Evolutionary conservation across 1,284 basidiomycete species (phyloP).

Genomic region (Ceratobasidium sp.): DNA sequence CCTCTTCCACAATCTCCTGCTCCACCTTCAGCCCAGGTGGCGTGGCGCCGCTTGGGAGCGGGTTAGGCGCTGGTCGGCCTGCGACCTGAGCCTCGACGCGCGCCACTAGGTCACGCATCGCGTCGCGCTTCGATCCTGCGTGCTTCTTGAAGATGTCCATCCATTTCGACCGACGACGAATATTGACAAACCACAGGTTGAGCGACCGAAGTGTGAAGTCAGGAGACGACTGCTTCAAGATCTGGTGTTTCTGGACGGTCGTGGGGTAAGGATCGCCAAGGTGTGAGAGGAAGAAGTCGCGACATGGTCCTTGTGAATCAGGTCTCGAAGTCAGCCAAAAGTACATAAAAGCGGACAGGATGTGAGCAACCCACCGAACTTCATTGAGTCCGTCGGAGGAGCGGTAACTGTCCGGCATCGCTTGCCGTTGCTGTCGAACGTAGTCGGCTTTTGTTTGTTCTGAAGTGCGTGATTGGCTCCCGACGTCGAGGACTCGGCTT

Average conservation of each 20-base stretch:
- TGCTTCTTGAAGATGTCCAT: constrained; percentile 49
- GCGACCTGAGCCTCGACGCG: constrained; percentile 42
- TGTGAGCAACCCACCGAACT: constrained; percentile 33
- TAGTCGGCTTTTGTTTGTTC: constrained; percentile 2
- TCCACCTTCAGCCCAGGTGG: constrained; percentile 35
- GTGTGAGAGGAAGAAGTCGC: constrained; percentile 49
- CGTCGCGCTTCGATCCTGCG: constrained; percentile 47
- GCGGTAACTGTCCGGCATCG: constrained; percentile 35
- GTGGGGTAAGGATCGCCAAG: constrained; percentile 49
- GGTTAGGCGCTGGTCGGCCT: constrained; percentile 42
- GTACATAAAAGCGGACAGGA: constrained; percentile 3
- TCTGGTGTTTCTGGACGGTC: constrained; percentile 46
- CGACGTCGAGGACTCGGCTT: constrained; percentile 15
- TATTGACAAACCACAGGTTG: constrained; percentile 50
- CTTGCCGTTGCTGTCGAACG: constrained; percentile 22
- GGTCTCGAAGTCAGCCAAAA: constrained; percentile 24
- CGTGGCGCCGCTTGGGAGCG: constrained; percentile 15
- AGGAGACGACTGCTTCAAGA: constrained; percentile 36
- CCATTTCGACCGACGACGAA: constrained; percentile 49
- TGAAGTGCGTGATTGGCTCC: too few species aligned
- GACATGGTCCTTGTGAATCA: constrained; percentile 44
- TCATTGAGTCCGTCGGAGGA: constrained; percentile 42
- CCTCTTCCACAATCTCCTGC: constrained; percentile 36
- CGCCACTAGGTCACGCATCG: constrained; percentile 48
- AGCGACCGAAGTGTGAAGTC: constrained; percentile 46